Percentiles rank a stretch among this genome's conserved stretches.
These are phyloP conservation scores for Podochytrium sp. DNA, from an alignment of 192 early-diverging fungal species.

Conservation along the genomic window DNA sequence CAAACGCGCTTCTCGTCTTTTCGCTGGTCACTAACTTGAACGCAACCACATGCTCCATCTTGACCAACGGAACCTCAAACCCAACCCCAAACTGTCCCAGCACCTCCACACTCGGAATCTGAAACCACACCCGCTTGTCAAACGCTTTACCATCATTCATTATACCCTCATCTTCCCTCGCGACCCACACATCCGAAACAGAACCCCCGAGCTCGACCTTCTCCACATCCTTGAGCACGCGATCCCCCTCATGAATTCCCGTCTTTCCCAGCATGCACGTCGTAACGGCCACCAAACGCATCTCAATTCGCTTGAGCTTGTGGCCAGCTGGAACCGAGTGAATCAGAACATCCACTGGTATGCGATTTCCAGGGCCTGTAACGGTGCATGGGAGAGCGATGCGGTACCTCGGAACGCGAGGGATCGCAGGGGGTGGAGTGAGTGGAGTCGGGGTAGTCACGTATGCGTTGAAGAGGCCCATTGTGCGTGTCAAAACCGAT, in stretches of 20 bases:
- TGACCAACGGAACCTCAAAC: conserved; percentile 8
- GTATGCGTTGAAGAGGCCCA: too few species aligned
- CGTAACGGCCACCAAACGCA: not conserved
- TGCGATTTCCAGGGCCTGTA: not conserved
- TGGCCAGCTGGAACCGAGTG: conserved; percentile 1
- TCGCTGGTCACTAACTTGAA: not conserved
- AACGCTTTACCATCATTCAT: not conserved
- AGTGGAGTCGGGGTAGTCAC: too few species aligned
- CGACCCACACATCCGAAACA: not conserved
- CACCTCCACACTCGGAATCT: not conserved
- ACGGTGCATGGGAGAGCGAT: conserved; percentile 18
- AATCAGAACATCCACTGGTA: conserved; percentile 17
- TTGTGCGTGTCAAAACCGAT: too few species aligned
- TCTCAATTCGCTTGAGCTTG: not conserved
- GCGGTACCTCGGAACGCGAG: conserved; percentile 1
- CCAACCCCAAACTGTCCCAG: not conserved
- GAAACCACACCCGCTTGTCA: conserved; percentile 3
- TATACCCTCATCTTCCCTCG: not conserved
- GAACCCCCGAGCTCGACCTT: not conserved
- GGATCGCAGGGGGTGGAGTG: too few species aligned
- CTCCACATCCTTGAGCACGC: not conserved
- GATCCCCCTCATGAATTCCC: not conserved
- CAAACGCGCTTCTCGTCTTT: not conserved
- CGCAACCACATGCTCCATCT: not conserved
- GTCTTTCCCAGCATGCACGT: not conserved